Percentiles rank a stretch among this genome's conserved stretches.
phyloP scores from a whole-genome alignment of 2,329 filamentous ascomycete genomes.

The Fusarium domesticum region DNA sequence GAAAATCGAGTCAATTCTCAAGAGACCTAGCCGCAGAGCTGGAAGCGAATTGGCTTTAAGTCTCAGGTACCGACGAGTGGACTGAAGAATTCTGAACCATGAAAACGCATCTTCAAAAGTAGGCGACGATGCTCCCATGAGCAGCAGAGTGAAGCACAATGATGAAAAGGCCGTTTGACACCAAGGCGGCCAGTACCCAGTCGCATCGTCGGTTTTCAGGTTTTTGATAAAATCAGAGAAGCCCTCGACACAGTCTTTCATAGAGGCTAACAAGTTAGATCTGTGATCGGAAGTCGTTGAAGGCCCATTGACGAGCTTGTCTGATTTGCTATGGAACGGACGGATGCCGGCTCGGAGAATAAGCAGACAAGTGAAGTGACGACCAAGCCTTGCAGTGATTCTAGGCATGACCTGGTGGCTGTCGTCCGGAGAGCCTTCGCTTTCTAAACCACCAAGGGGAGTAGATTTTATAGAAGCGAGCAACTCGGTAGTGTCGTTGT shows the following conservation, averaged over 20 bases:
- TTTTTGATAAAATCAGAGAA: constrained; percentile 3
- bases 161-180: constrained; percentile 15
- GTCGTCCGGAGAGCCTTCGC: background rate
- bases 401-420: background rate
- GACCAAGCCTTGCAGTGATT: background rate
- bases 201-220: constrained; percentile 10
- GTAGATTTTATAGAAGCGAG: background rate
- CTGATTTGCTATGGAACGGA: background rate
- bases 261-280: background rate
- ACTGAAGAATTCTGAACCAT: constrained; percentile 15
- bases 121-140: constrained; percentile 7
- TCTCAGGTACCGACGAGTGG: constrained; percentile 11
- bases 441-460: background rate
- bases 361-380: constrained; percentile 2
- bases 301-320: background rate
- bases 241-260: background rate
- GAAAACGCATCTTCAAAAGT: constrained; percentile 7
- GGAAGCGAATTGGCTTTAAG: constrained; percentile 18
- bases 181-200: constrained; percentile 20
- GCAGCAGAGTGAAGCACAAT: constrained; percentile 15
- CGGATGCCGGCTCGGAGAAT: constrained; percentile 3
- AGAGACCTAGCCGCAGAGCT: constrained; percentile 16
- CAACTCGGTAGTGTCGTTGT: background rate
- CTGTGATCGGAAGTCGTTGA: background rate
- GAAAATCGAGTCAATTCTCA: constrained; percentile 23